phyloP scores from a whole-genome alignment of 257 asterid genomes.

The Sherardia arvensis region DNA sequence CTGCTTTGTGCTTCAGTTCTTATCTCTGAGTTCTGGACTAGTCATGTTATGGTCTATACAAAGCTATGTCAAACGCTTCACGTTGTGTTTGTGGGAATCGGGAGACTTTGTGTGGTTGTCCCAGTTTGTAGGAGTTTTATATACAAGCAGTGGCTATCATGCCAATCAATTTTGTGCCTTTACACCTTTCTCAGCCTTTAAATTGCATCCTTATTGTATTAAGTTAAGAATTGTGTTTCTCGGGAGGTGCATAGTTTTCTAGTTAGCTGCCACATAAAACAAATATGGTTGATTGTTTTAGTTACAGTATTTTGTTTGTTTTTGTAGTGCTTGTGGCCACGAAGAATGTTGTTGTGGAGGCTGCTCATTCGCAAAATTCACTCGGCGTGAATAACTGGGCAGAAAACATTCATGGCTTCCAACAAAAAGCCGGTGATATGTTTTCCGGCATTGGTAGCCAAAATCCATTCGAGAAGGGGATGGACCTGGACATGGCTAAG shows the following conservation, averaged over 20 bases:
- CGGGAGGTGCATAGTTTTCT: not conserved
- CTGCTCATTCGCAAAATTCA: constrained; percentile 30
- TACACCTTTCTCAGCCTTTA: no score
- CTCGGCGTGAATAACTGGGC: constrained; percentile 23
- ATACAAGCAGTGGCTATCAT: not conserved
- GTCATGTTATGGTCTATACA: not conserved
- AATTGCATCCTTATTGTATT: not conserved
- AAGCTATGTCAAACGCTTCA: not conserved
- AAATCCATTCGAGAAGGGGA: constrained; percentile 21
- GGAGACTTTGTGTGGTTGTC: not conserved
- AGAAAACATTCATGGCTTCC: constrained; percentile 24
- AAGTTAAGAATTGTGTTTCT: not conserved
- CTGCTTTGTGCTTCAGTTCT: not conserved
- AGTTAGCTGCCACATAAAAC: not conserved
- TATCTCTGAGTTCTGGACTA: not conserved
- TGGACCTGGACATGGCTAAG: constrained; percentile 26
- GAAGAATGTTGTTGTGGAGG: constrained; percentile 33
- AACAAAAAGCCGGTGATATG: constrained; percentile 17
- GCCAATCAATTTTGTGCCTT: not conserved
- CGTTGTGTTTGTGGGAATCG: not conserved
- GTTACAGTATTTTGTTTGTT: constrained; percentile 3
- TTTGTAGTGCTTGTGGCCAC: constrained; percentile 38
- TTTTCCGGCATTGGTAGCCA: constrained; percentile 24
- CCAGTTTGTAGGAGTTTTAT: not conserved
- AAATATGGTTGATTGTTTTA: not conserved